Conservation (phyloP, 2,329 filamentous ascomycete genomes). For the Xylariaceae sp. region DNA sequence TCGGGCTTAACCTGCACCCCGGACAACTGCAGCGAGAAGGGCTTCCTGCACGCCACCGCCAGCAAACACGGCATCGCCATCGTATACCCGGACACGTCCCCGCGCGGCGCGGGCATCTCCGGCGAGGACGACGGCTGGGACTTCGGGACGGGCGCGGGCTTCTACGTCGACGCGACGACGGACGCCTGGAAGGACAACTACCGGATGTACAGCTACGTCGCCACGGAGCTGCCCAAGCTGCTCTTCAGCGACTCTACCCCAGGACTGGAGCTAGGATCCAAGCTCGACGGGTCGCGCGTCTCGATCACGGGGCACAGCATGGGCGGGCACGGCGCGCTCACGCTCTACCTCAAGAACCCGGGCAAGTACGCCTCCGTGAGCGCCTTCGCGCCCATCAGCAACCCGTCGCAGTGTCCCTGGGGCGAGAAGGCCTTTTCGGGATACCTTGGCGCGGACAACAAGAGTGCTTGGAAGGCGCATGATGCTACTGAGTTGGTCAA, state of each 20-base stretch:
- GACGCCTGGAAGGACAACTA: constrained; percentile 75
- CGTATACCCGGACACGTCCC: constrained; percentile 91
- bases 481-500: constrained; percentile 88
- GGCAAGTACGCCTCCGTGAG: constrained; percentile 84
- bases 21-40: constrained; percentile 77
- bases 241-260: constrained; percentile 56
- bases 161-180: constrained; percentile 85
- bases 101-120: constrained; percentile 73
- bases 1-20: constrained; percentile 93
- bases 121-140: constrained; percentile 88
- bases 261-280: constrained; percentile 53
- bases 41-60: constrained; percentile 86
- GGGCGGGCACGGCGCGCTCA: constrained; percentile 94
- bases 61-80: constrained; percentile 81
- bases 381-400: constrained; percentile 86
- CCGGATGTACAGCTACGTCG: constrained; percentile 92
- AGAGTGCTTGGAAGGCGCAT: constrained; percentile 77
- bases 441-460: constrained; percentile 79
- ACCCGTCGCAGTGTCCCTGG: constrained; percentile 84
- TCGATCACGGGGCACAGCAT: constrained; percentile 93
- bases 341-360: constrained; percentile 86
- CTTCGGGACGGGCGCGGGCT: constrained; percentile 87
- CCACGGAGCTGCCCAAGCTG: constrained; percentile 75
- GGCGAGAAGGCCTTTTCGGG: constrained; percentile 91
- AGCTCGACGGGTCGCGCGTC: constrained; percentile 67